These are phyloP conservation scores for Eimeria necatrix DNA, from an alignment of 169 alveolate species.

Conservation along the genomic window DNA sequence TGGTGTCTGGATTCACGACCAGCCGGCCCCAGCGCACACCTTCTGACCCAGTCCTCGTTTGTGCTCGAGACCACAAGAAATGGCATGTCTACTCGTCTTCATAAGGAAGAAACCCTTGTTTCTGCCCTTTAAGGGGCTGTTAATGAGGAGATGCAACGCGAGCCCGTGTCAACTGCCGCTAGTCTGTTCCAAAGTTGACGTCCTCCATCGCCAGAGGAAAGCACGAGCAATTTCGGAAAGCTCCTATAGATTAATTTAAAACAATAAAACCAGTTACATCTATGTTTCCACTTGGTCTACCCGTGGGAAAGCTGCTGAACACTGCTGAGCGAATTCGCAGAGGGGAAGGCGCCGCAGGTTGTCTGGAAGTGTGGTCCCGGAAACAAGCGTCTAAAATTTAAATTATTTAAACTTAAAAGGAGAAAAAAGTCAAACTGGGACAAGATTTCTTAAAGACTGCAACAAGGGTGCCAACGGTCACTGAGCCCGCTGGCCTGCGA, in stretches of 20 bases:
- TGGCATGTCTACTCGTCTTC: background rate
- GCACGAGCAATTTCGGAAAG: too few relatives aligned
- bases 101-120: background rate
- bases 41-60: too few relatives aligned
- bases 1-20: too few relatives aligned
- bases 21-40: too few relatives aligned
- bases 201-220: too few relatives aligned
- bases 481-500: slow-evolving; percentile 58
- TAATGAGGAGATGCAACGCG: background rate
- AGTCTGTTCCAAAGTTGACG: slow-evolving; percentile 3
- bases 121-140: background rate
- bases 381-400: background rate
- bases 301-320: background rate
- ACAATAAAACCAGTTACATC: too few relatives aligned
- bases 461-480: slow-evolving; percentile 1
- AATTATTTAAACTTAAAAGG: background rate
- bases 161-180: background rate
- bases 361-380: background rate
- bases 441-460: background rate
- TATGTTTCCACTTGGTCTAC: background rate
- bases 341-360: background rate
- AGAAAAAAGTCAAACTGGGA: background rate
- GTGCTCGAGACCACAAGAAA: background rate
- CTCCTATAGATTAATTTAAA: too few relatives aligned
- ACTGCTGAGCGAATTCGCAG: background rate